A percentile compares a stretch with the other conserved stretches of the same genome.
Evolutionary conservation across 768 basidiomycete species (phyloP).

Genomic region (Panus rudis): DNA sequence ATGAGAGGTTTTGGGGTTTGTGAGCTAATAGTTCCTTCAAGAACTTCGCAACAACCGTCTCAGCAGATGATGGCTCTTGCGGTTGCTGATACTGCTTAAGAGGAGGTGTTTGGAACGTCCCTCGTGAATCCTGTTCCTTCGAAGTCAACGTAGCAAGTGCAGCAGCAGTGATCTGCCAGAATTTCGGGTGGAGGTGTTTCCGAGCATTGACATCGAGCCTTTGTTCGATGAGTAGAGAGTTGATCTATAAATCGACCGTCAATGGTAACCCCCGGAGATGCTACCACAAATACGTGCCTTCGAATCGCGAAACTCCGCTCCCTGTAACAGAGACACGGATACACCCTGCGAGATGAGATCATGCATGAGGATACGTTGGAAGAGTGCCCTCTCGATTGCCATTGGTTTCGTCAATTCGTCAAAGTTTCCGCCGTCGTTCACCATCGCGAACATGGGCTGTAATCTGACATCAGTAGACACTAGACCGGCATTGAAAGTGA

Average conservation of each 20-base stretch:
- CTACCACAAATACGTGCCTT: slow-evolving; percentile 36
- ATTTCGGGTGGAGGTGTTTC: slow-evolving; percentile 3
- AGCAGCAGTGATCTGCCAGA: slow-evolving; percentile 14
- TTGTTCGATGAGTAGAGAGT: slow-evolving; percentile 48
- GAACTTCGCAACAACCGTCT: neutral
- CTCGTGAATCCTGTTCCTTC: too few relatives aligned
- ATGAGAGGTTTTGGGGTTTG: neutral
- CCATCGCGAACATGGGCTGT: slow-evolving; percentile 64
- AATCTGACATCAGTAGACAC: slow-evolving; percentile 10
- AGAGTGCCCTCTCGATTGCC: slow-evolving; percentile 28
- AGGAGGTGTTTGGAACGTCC: too few relatives aligned
- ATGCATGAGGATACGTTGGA: slow-evolving; percentile 44
- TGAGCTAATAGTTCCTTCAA: neutral
- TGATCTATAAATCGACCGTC: slow-evolving; percentile 33
- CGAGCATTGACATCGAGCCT: slow-evolving; percentile 16
- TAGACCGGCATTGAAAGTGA: neutral
- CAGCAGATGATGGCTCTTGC: too few relatives aligned
- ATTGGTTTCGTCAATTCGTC: slow-evolving; percentile 10
- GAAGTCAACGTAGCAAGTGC: too few relatives aligned
- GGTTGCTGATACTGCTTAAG: too few relatives aligned
- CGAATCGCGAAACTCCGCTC: slow-evolving; percentile 53
- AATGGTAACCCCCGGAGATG: neutral
- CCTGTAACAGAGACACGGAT: slow-evolving; percentile 44
- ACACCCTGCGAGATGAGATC: slow-evolving; percentile 42
- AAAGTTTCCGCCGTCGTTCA: slow-evolving; percentile 42